These are phyloP conservation scores for Microcyclospora tardicrescens DNA, from an alignment of 2,329 filamentous ascomycete genomes.

Conservation along the genomic window DNA sequence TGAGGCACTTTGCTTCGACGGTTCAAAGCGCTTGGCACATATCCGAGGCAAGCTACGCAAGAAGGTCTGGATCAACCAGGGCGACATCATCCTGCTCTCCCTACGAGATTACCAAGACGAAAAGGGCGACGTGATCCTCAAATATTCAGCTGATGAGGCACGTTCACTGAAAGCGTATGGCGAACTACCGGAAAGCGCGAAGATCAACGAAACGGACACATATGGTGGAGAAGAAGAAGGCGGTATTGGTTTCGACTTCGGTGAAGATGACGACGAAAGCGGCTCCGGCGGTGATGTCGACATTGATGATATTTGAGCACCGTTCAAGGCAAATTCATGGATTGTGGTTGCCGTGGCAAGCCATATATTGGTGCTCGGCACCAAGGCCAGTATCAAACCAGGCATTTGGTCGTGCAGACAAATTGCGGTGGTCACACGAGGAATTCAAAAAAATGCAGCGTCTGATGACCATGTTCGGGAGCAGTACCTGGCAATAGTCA, in stretches of 20 bases:
- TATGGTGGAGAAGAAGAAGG: slow-evolving; percentile 84
- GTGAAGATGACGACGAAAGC: slow-evolving; percentile 60
- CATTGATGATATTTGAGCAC: slow-evolving; percentile 74
- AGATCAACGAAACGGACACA: slow-evolving; percentile 99
- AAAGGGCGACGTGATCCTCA: slow-evolving; percentile 86
- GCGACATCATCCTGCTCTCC: slow-evolving; percentile 80
- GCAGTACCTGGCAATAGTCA: no score
- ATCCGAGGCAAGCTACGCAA: slow-evolving; percentile 95
- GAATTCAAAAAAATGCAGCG: no score
- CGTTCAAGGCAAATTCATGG: no score
- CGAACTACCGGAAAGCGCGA: slow-evolving; percentile 90
- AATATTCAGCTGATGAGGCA: slow-evolving; percentile 92
- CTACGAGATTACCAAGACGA: slow-evolving; percentile 89
- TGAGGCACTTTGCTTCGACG: slow-evolving; percentile 91
- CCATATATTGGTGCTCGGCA: no score
- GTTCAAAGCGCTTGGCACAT: slow-evolving; percentile 70
- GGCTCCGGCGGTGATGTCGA: slow-evolving; percentile 67
- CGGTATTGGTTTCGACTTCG: slow-evolving; percentile 97
- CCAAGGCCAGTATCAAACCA: no score
- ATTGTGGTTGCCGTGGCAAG: no score
- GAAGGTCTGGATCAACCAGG: slow-evolving; percentile 99
- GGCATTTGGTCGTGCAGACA: no score
- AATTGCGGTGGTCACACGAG: no score
- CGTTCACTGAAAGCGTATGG: slow-evolving; percentile 92
- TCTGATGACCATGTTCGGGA: no score